A percentile compares a stretch with the other conserved stretches of the same genome.
phyloP scores from a whole-genome alignment of 2,329 filamentous ascomycete species.

The Paramyrothecium roridum region DNA sequence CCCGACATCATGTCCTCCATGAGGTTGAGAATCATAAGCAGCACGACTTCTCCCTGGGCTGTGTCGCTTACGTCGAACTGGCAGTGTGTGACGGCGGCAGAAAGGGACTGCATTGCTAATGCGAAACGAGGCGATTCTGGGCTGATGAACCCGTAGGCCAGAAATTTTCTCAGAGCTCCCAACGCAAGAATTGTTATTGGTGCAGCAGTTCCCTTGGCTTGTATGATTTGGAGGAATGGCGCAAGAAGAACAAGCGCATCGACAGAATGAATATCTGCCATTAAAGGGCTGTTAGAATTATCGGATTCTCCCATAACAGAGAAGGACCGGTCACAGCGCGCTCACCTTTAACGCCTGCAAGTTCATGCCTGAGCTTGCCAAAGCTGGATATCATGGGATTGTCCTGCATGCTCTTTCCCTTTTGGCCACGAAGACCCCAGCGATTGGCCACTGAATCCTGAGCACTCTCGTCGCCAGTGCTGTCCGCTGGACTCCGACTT shows the following conservation, averaged over 20 bases:
- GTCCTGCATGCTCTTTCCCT: conserved; percentile 95
- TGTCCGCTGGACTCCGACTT: conserved; percentile 35
- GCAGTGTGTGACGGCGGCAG: conserved; percentile 93
- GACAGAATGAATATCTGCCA: conserved; percentile 78
- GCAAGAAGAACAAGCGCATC: conserved; percentile 87
- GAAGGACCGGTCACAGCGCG: background rate
- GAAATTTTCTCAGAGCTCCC: conserved; percentile 92
- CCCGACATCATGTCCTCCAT: conserved; percentile 99
- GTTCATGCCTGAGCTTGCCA: conserved; percentile 80
- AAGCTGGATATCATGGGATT: conserved; percentile 96
- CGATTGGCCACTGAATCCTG: conserved; percentile 68
- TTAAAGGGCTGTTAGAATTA: conserved; percentile 9
- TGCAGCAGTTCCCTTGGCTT: conserved; percentile 92
- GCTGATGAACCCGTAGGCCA: conserved; percentile 89
- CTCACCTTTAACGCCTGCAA: conserved; percentile 78
- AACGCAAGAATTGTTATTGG: conserved; percentile 94
- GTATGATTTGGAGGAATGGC: conserved; percentile 94
- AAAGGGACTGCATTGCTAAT: conserved; percentile 90
- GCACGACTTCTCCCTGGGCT: conserved; percentile 90
- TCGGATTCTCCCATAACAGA: background rate
- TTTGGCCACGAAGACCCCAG: conserved; percentile 93
- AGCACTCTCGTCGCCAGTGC: conserved; percentile 34
- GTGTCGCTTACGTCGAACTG: conserved; percentile 96
- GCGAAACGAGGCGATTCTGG: conserved; percentile 81
- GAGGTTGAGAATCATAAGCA: conserved; percentile 88